Evolutionary conservation across 257 asterid genomes (phyloP), one percentile per base, ranked within the genome.

Genomic region (Ehretia macrophylla): DNA sequence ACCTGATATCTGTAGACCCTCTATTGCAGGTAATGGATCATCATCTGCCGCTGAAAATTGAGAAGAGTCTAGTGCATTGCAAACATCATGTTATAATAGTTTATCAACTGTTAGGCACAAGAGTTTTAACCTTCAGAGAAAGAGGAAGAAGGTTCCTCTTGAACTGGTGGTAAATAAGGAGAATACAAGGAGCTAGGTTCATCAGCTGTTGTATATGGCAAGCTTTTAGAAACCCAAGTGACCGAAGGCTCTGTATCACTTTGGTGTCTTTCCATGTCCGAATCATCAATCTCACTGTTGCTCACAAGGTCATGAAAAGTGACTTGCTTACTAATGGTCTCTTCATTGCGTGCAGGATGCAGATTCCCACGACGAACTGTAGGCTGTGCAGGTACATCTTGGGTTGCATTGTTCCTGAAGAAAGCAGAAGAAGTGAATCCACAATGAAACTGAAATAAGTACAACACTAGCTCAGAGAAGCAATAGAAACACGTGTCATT

Each of bases 1-100:
- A 44, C 99, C 99, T 55, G 95, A 79, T 62, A 93, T 93, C 81
- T 93, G 99, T 72, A 93, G 95, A 32, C 88, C 95, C 67, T 85
- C 92, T 66, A 93, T 86, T 72, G 92, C 97, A 57, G 99, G 99
- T 60, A 84, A 75, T 10, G 95, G 95, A 77, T 85, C 76, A 51
- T 71, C 76, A 18, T 71, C 76, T 32, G 89, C 97, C 81, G 91
- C 95, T 82, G 86, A 49, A 70, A 53, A 74, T 67, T 52, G 62
- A 58, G 35, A 61, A 49, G 10, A 58, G 50, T 27, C 74, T 58
- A 73, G 61, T 63, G 17, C 59, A 64, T 49, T 23, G 37, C 19
- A 64, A 65, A 72, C 55, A 55, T 39, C 55, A 76, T 57, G 32
- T 13, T 69, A 55, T 42, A 69, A 56, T 62, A 27, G 18, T 14